phyloP scores from a whole-genome alignment of 139 green algal species.

The Dunaliella primolecta region DNA sequence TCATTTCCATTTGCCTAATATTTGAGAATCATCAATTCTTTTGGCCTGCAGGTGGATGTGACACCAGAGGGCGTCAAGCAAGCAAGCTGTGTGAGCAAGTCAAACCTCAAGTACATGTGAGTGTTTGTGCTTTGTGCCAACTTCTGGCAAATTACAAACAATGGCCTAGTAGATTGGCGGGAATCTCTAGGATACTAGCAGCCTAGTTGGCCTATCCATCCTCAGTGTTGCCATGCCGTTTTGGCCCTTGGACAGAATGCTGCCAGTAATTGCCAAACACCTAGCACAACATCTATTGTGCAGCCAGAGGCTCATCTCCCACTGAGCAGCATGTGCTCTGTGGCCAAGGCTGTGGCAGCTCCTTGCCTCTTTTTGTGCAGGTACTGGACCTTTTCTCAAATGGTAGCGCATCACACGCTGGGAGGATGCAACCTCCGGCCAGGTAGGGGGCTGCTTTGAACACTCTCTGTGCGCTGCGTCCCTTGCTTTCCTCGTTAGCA shows the following conservation, averaged over 20 bases:
- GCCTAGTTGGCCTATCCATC: neutral
- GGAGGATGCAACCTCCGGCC: constrained; percentile 84
- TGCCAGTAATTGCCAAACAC: too few relatives aligned
- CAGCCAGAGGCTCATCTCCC: too few relatives aligned
- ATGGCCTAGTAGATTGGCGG: neutral
- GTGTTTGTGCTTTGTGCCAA: neutral
- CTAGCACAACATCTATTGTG: too few relatives aligned
- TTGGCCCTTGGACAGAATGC: too few relatives aligned
- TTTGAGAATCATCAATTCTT: too few relatives aligned
- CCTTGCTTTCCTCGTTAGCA: too few relatives aligned
- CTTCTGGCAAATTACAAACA: too few relatives aligned
- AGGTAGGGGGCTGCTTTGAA: constrained; percentile 74
- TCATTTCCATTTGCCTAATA: too few relatives aligned
- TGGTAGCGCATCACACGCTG: constrained; percentile 90
- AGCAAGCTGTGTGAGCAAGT: constrained; percentile 35
- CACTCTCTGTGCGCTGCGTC: too few relatives aligned
- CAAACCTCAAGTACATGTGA: constrained; percentile 77
- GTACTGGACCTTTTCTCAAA: constrained; percentile 89
- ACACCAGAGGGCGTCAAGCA: constrained; percentile 16
- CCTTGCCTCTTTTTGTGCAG: constrained; percentile 29
- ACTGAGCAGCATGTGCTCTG: too few relatives aligned
- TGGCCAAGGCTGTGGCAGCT: too few relatives aligned
- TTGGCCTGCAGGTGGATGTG: constrained; percentile 62
- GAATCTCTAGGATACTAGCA: neutral
- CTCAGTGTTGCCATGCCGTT: neutral